These are phyloP conservation scores for Phaeodactylum tricornutum DNA, from an alignment of 108 stramenopile species.

Conservation along the genomic window DNA sequence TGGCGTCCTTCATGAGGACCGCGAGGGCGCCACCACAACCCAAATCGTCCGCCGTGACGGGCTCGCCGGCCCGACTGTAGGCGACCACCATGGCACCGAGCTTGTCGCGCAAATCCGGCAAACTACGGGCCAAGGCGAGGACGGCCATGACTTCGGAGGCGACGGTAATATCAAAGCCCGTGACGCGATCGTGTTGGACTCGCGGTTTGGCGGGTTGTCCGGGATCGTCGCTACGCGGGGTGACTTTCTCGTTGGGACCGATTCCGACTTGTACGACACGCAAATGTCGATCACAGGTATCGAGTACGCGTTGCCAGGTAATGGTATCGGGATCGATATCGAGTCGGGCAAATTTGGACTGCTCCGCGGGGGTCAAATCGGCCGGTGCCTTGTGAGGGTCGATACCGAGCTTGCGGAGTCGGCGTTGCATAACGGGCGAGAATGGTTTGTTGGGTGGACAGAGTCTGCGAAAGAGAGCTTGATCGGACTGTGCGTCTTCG, in stretches of 20 bases:
- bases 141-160: slow-evolving; percentile 98
- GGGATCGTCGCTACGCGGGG: slow-evolving; percentile 36
- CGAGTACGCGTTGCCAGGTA: slow-evolving; percentile 96
- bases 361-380: slow-evolving; percentile 82
- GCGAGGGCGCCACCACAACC: slow-evolving; percentile 94
- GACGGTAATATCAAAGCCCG: slow-evolving; percentile 98
- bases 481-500: slow-evolving; percentile 84
- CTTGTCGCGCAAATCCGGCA: slow-evolving; percentile 87
- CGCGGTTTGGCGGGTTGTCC: slow-evolving; percentile 23
- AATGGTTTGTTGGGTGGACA: slow-evolving; percentile 64
- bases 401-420: slow-evolving; percentile 88
- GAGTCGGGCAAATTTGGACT: slow-evolving; percentile 73
- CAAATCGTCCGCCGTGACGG: slow-evolving; percentile 95
- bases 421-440: slow-evolving; percentile 55
- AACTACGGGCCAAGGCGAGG: slow-evolving; percentile 82
- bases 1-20: slow-evolving; percentile 95
- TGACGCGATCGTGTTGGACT: slow-evolving; percentile 58
- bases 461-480: slow-evolving; percentile 84
- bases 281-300: slow-evolving; percentile 96
- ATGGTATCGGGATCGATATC: slow-evolving; percentile 92
- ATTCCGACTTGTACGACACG: slow-evolving; percentile 69
- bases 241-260: slow-evolving; percentile 81
- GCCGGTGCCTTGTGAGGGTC: slow-evolving; percentile 58
- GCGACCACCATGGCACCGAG: slow-evolving; percentile 93
- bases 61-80: slow-evolving; percentile 41